Evolutionary conservation across 257 asterid species (phyloP).

Genomic region (Leptodermis oblonga): DNA sequence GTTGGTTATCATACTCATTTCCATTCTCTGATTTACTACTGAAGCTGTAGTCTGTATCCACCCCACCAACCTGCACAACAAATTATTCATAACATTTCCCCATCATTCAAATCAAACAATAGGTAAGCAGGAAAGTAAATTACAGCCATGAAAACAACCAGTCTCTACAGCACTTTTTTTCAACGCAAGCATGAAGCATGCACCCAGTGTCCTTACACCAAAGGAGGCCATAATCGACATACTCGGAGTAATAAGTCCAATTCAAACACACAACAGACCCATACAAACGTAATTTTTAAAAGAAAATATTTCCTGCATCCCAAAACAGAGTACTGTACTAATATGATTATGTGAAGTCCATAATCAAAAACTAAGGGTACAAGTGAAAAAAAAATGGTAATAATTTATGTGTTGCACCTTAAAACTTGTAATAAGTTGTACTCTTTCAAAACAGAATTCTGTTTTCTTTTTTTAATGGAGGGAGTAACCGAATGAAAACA

Average conservation of each 20-base stretch:
- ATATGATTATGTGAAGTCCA: neutral
- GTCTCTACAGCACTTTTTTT: neutral
- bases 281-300: no score
- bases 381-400: neutral
- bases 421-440: neutral
- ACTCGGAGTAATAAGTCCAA: neutral
- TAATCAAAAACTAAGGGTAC: neutral
- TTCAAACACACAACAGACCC: neutral
- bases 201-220: neutral
- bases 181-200: neutral
- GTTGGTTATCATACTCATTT: slow-evolving; percentile 50
- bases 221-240: neutral
- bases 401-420: no score
- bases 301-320: neutral
- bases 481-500: neutral
- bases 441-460: neutral
- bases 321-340: neutral
- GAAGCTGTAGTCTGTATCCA: slow-evolving; percentile 48
- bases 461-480: neutral
- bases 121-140: neutral
- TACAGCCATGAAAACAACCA: slow-evolving; percentile 14
- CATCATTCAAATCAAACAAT: slow-evolving; percentile 3
- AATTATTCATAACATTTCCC: slow-evolving; percentile 18
- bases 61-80: slow-evolving; percentile 45
- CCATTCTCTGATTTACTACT: slow-evolving; percentile 69